phyloP scores from a whole-genome alignment of 768 basidiomycete species.

The Auricularia sp. region DNA sequence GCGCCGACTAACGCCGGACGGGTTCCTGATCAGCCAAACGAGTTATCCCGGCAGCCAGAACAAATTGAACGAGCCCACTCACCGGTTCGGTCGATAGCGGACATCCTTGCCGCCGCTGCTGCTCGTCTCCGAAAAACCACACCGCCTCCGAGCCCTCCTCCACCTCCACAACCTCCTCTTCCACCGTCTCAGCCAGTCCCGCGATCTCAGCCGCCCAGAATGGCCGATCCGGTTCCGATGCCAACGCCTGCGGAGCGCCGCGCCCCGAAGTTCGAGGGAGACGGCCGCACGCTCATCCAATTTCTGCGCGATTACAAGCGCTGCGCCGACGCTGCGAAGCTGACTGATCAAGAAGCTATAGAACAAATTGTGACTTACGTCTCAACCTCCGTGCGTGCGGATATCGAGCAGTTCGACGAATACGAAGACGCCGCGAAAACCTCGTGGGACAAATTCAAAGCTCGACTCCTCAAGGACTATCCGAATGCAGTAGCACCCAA shows the following conservation, averaged over 20 bases:
- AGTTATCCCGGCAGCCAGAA: too few relatives aligned
- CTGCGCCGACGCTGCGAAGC: background rate
- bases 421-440: background rate
- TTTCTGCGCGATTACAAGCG: background rate
- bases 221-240: background rate
- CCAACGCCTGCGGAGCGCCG: background rate
- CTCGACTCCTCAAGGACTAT: background rate
- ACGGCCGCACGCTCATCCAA: background rate
- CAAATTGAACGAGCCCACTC: too few relatives aligned
- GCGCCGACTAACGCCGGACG: too few relatives aligned
- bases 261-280: background rate
- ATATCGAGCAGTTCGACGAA: background rate
- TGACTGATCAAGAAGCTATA: background rate
- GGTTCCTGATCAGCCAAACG: too few relatives aligned
- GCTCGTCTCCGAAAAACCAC: too few relatives aligned
- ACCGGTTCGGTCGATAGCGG: too few relatives aligned
- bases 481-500: background rate
- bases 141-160: too few relatives aligned
- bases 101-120: too few relatives aligned
- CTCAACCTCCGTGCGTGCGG: background rate
- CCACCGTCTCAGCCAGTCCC: too few relatives aligned
- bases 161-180: too few relatives aligned
- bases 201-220: too few relatives aligned
- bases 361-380: background rate
- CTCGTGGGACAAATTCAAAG: background rate